Conservation (phyloP, 441 rosid genomes). For the Gossypium davidsonii region DNA sequence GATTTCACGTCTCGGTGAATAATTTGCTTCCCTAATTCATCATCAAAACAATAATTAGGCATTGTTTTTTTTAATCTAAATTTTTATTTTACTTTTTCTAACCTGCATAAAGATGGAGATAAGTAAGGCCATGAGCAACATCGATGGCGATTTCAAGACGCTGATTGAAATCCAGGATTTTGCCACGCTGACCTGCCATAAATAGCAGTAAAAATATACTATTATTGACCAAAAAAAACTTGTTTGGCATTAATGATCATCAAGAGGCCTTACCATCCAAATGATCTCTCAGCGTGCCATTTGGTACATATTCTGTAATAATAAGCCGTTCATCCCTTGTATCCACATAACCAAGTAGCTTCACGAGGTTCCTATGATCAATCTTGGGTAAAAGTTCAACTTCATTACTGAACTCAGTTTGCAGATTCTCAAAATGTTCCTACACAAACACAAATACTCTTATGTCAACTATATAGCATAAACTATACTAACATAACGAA, state of each 20-base stretch:
- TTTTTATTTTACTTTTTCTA: background rate
- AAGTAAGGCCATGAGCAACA: slow-evolving; percentile 88
- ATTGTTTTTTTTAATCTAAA: background rate
- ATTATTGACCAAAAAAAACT: slow-evolving; percentile 5
- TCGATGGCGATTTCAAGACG: slow-evolving; percentile 86
- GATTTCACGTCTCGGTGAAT: slow-evolving; percentile 94
- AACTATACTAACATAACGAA: background rate
- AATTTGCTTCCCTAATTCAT: slow-evolving; percentile 68
- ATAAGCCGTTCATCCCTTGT: slow-evolving; percentile 81
- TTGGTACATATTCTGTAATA: slow-evolving; percentile 81
- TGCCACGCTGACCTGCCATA: slow-evolving; percentile 56
- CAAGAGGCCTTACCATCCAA: slow-evolving; percentile 69
- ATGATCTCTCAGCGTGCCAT: slow-evolving; percentile 92
- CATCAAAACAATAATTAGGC: slow-evolving; percentile 2
- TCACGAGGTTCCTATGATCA: slow-evolving; percentile 81
- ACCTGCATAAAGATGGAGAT: slow-evolving; percentile 94
- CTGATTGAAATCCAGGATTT: slow-evolving; percentile 74
- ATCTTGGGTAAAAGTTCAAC: slow-evolving; percentile 87
- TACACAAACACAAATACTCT: slow-evolving; percentile 21
- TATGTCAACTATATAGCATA: slow-evolving; percentile 15
- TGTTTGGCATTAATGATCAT: background rate
- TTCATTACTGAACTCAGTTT: slow-evolving; percentile 82
- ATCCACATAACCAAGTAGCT: slow-evolving; percentile 82
- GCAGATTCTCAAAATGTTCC: slow-evolving; percentile 65
- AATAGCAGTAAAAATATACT: slow-evolving; percentile 10